Evolutionary conservation across 495 filamentous ascomycete genomes (phyloP).

Genomic region (Hypoxylon lienhwacheense): DNA sequence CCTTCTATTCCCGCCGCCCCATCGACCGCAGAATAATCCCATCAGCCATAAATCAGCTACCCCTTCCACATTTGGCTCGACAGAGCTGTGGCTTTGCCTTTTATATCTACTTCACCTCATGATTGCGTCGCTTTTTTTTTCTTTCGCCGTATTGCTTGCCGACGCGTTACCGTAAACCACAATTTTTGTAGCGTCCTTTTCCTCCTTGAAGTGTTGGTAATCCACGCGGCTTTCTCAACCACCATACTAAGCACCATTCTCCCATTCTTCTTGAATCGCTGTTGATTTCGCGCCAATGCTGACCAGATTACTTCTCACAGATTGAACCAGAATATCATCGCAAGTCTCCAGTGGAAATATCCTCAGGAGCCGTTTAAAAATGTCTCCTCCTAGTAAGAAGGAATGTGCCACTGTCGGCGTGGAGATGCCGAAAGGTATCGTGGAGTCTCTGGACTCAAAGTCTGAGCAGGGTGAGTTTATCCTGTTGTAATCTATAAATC

Average conservation of each 20-base stretch:
- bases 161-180: no score
- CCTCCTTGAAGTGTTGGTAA: no score
- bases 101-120: no score
- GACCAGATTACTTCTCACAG: background rate
- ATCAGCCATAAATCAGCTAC: no score
- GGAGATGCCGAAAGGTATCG: background rate
- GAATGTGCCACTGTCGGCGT: constrained; percentile 14
- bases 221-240: background rate
- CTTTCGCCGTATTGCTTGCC: no score
- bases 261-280: background rate
- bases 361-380: background rate
- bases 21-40: no score
- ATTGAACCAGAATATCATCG: background rate
- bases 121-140: no score
- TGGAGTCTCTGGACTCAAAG: constrained; percentile 9
- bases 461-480: constrained; percentile 23
- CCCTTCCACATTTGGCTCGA: no score
- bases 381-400: constrained; percentile 21
- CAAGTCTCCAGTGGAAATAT: background rate
- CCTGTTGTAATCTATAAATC: background rate
- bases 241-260: background rate
- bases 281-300: background rate
- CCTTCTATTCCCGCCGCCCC: no score
- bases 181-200: no score
- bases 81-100: no score